phyloP scores from a whole-genome alignment of 495 filamentous ascomycete species.

The Aspergillus kassunensis region DNA sequence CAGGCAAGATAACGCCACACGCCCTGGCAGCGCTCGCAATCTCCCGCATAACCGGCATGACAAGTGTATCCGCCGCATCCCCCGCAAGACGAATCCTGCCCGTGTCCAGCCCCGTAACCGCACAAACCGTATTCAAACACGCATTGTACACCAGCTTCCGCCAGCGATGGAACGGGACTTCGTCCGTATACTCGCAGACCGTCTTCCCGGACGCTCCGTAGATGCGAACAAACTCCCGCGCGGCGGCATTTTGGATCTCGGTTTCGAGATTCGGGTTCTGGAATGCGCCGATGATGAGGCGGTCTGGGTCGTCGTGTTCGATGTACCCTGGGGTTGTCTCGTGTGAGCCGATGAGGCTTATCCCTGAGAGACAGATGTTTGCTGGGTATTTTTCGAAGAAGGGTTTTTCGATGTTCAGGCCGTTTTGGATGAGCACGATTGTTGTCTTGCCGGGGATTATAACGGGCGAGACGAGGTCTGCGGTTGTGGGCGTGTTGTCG shows the following conservation, averaged over 20 bases:
- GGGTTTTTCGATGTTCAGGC: constrained; percentile 59
- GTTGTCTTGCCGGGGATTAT: constrained; percentile 31
- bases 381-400: constrained; percentile 23
- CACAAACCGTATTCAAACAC: constrained; percentile 42
- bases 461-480: background rate
- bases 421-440: constrained; percentile 60
- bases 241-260: constrained; percentile 19
- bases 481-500: constrained; percentile 37
- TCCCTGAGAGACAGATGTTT: constrained; percentile 37
- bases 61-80: constrained; percentile 36
- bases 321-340: constrained; percentile 45
- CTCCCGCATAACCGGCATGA: constrained; percentile 23
- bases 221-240: constrained; percentile 34
- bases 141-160: constrained; percentile 50
- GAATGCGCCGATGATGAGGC: constrained; percentile 43
- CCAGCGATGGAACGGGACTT: constrained; percentile 46
- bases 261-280: constrained; percentile 23
- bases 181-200: constrained; percentile 17
- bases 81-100: constrained; percentile 32
- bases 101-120: constrained; percentile 20
- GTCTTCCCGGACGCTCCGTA: constrained; percentile 33
- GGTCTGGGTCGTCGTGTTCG: constrained; percentile 39
- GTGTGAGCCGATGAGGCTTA: constrained; percentile 47
- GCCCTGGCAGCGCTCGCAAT: constrained; percentile 8
- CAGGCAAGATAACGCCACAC: background rate